Evolutionary conservation across 2,329 filamentous ascomycete species (phyloP), one percentile per base, ranked within the genome.

Genomic region (Cyphellophora attinorum): DNA sequence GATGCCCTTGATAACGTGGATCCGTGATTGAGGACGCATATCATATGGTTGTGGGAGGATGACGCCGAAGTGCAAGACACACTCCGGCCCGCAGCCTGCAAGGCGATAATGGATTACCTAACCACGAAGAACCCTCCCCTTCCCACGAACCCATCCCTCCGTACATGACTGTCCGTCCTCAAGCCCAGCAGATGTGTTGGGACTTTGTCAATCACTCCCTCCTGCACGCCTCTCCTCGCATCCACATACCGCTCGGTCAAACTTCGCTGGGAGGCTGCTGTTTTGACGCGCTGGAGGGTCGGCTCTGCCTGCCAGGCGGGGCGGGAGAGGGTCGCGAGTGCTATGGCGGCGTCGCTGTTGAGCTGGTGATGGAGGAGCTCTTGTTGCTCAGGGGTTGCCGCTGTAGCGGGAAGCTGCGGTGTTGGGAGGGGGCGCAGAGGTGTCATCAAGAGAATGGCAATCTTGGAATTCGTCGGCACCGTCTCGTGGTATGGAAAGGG

Each of bases 351-450:
- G 42, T 68, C 64, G 15, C 64, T 57, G 1, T 56, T 53, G 0
- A 62, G 35, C 15, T 62, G 37, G 3, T 53, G 38, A 58, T 60
- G 45, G 48, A 61, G 51, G 4, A 46, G 47, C 1, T 51, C 50
- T 5, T 52, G 30, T 53, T 57, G 15, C 56, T 54, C 13, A 51
- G 64, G 49, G 50, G 56, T 11, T 55, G 47, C 50, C 0, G 33
- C 34, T 3, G 60, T 40, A 2, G 60, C 49, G 0, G 61, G 56
- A 17, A 70, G 70, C 2, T 82, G 50, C 21, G 71, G 77, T 0
- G 72, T 76, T 71, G 82, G 74, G 3, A 80, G 50, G 2, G 76
- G 80, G 50, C 17, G 71, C 64, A 2, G 82, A 35, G 28, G 57
- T 61, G 0, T 57, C 46, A 4, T 60, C 58, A 27, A 65, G 52